A percentile compares a stretch with the other conserved stretches of the same genome.
Conservation (phyloP, 1,139 yeast genomes). For the Diutina sp. region DNA sequence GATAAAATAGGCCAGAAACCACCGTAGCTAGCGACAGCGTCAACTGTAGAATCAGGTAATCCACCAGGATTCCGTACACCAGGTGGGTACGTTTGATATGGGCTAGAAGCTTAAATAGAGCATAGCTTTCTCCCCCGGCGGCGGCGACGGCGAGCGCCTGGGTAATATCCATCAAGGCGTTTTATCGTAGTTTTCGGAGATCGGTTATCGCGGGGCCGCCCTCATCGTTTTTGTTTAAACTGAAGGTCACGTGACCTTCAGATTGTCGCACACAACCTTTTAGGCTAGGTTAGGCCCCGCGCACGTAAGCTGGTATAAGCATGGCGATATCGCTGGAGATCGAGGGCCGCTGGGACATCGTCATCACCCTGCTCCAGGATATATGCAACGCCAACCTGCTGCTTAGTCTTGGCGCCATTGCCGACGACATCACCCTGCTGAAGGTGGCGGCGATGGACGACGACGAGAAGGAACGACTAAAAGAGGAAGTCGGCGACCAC, state of each 20-base stretch:
- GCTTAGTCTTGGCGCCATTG: slow-evolving; percentile 18
- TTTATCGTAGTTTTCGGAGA: no score
- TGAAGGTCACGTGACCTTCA: no score
- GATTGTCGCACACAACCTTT: no score
- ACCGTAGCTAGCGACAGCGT: background rate
- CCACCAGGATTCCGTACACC: background rate
- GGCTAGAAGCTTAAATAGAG: background rate
- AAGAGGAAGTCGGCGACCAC: slow-evolving; percentile 36
- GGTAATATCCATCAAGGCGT: background rate
- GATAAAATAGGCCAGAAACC: background rate
- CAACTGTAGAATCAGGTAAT: background rate
- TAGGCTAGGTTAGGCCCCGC: no score
- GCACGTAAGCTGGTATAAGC: no score
- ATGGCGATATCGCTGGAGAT: slow-evolving; percentile 8
- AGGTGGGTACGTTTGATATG: background rate
- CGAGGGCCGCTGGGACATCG: slow-evolving; percentile 58
- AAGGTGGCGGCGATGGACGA: slow-evolving; percentile 10
- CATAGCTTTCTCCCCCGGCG: background rate
- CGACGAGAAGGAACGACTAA: slow-evolving; percentile 26
- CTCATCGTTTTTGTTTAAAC: no score
- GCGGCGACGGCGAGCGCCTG: background rate
- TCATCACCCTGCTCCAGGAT: slow-evolving; percentile 54
- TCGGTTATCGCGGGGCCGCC: no score
- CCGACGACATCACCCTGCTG: slow-evolving; percentile 25
- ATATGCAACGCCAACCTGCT: slow-evolving; percentile 50